Evolutionary conservation across 768 basidiomycete species (phyloP).

Genomic region (Suillus paluster): DNA sequence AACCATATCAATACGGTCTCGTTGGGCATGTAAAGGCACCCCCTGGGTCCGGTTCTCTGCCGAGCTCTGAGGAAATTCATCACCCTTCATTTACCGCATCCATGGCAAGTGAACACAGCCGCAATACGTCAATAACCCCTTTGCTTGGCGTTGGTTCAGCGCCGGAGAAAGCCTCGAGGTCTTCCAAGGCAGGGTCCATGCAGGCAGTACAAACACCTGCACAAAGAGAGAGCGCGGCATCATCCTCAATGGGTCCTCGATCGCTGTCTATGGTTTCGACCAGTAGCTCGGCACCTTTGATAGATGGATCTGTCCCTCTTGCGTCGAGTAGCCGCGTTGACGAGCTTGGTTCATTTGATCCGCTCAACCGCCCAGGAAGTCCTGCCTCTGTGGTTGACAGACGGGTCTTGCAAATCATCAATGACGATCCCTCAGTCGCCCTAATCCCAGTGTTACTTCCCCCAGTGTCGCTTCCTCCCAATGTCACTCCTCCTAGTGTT

Average conservation of each 20-base stretch:
- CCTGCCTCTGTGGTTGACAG: slow-evolving; percentile 24
- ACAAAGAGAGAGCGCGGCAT: slow-evolving; percentile 13
- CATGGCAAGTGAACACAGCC: slow-evolving; percentile 21
- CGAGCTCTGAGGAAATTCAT: slow-evolving; percentile 37
- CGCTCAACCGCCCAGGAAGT: slow-evolving; percentile 24
- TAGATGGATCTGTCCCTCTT: neutral
- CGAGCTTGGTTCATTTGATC: slow-evolving; percentile 20
- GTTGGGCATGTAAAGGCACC: slow-evolving; percentile 49
- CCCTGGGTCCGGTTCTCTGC: slow-evolving; percentile 32
- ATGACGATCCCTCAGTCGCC: slow-evolving; percentile 28
- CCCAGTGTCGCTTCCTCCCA: no score
- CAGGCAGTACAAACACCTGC: slow-evolving; percentile 34
- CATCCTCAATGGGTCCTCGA: slow-evolving; percentile 16
- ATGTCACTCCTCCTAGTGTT: no score
- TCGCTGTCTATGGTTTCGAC: slow-evolving; percentile 27
- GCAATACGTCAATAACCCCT: slow-evolving; percentile 28
- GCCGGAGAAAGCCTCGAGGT: slow-evolving; percentile 35
- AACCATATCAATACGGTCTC: slow-evolving; percentile 66
- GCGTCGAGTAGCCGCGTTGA: slow-evolving; percentile 21
- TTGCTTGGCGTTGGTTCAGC: slow-evolving; percentile 22
- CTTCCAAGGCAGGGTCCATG: slow-evolving; percentile 49
- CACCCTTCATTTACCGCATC: slow-evolving; percentile 13
- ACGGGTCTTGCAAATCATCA: slow-evolving; percentile 32
- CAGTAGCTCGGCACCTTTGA: slow-evolving; percentile 3
- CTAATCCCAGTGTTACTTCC: no score